Evolutionary conservation across 108 stramenopile species (phyloP), one percentile per base, ranked within the genome.

Genomic region (Parietichytrium sp.): DNA sequence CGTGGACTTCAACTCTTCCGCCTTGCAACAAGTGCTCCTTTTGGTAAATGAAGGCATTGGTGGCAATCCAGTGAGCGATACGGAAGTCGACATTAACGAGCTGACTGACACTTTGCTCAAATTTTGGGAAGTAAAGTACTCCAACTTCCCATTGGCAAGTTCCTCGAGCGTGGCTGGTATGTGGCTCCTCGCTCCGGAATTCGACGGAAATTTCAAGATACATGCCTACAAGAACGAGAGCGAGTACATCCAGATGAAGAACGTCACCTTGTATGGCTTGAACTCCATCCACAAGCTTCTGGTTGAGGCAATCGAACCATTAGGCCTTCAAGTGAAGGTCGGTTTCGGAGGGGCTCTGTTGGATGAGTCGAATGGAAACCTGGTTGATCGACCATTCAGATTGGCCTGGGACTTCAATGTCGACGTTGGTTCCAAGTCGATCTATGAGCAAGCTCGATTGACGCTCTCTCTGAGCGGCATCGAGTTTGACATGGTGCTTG

Each of bases 401-500:
- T 16, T 72, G 61, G 33, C 61, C 10, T 13, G 36, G 0, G 6
- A 72, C n/a, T 27, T 72, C 20, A n/a, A 25, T n/a, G 61, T 42
- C 20, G 42, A 72, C 42, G 42, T 72, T 7, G 3, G n/a, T 23
- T 18, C 61, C 20, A 16, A 42, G n/a, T 33, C 15, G 0, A 72
- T 72, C 20, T 8, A 18, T 25, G 61, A 72, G 20, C 16, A 72
- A 20, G 61, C 61, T 25, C 38, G 45, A 42, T 42, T 72, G 38
- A 45, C 36, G 42, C 61, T 72, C 61, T 16, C 45, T 25, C 45
- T 72, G 0, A 3, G 45, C 2, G 38, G 45, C 15, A 36, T 72
- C 20, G 61, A 72, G 38, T 72, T 72, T 27, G 10, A 36, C 10
- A 72, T 72, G 61, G 61, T 45, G 61, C 61, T 72, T 42, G 45